Percentiles rank a stretch among this genome's conserved stretches.
These are phyloP conservation scores for Prunus dulcis DNA, from an alignment of 306 rosid genomes.

Conservation along the genomic window DNA sequence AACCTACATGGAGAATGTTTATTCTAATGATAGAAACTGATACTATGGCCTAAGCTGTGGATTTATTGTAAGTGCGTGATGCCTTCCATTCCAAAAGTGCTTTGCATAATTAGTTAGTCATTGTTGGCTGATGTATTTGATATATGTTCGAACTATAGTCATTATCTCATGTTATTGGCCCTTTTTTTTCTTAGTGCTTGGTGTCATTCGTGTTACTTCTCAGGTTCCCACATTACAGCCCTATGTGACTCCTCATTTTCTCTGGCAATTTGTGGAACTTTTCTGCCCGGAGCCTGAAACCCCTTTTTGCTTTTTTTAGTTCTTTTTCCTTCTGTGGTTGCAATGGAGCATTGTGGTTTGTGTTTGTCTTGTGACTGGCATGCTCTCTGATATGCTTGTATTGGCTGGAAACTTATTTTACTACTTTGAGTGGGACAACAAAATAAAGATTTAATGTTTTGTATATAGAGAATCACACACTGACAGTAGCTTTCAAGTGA, in stretches of 20 bases:
- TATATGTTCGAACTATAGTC: not conserved
- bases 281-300: not conserved
- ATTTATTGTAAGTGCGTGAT: not conserved
- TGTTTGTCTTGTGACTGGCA: not conserved
- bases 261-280: not conserved
- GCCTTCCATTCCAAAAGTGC: not conserved
- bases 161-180: not conserved
- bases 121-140: not conserved
- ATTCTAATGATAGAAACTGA: not conserved
- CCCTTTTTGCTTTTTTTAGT: not conserved
- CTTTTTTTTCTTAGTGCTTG: too few species aligned
- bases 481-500: too few species aligned
- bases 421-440: not conserved
- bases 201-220: not conserved
- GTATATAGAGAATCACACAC: too few species aligned
- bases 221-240: not conserved
- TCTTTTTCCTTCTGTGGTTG: not conserved
- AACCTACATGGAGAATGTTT: constrained; percentile 6
- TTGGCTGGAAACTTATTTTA: not conserved
- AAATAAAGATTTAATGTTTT: too few species aligned
- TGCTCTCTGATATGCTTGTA: not conserved
- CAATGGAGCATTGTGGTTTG: not conserved
- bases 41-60: not conserved
- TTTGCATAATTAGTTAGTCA: not conserved
- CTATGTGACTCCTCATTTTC: not conserved